Percentiles rank a stretch among this genome's conserved stretches.
phyloP scores from a whole-genome alignment of 2,329 filamentous ascomycete genomes.

The Fusarium ramigenum region DNA sequence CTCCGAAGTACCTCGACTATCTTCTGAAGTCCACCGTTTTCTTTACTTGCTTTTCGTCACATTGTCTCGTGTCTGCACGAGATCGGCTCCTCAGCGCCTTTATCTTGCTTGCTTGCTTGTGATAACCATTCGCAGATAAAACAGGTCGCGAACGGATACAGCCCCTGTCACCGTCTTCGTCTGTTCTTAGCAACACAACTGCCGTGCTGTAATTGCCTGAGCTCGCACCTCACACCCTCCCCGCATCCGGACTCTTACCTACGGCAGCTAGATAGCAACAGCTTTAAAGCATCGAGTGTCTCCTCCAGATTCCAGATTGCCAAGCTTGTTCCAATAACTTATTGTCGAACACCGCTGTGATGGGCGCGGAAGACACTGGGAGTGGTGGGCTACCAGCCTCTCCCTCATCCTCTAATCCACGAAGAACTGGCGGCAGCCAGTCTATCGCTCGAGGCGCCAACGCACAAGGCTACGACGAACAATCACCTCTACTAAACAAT shows the following conservation, averaged over 20 bases:
- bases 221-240: constrained; percentile 2
- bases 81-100: neutral
- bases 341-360: constrained; percentile 8
- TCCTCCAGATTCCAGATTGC: constrained; percentile 4
- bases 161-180: constrained; percentile 10
- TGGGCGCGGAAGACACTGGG: constrained; percentile 21
- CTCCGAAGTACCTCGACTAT: neutral
- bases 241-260: constrained; percentile 24
- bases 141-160: neutral
- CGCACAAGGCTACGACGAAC: constrained; percentile 39
- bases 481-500: constrained; percentile 45
- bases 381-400: constrained; percentile 10
- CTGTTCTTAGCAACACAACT: neutral
- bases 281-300: constrained; percentile 13
- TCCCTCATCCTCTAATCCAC: constrained; percentile 12
- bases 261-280: constrained; percentile 2
- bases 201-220: constrained; percentile 1
- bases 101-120: neutral
- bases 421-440: constrained; percentile 16
- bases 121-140: constrained; percentile 21
- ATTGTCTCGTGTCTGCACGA: neutral
- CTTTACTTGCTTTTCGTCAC: constrained; percentile 1
- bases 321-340: constrained; percentile 6
- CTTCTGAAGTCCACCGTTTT: neutral
- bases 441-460: constrained; percentile 30